Evolutionary conservation across 768 basidiomycete genomes (phyloP).

Genomic region (Crucibulum laeve): DNA sequence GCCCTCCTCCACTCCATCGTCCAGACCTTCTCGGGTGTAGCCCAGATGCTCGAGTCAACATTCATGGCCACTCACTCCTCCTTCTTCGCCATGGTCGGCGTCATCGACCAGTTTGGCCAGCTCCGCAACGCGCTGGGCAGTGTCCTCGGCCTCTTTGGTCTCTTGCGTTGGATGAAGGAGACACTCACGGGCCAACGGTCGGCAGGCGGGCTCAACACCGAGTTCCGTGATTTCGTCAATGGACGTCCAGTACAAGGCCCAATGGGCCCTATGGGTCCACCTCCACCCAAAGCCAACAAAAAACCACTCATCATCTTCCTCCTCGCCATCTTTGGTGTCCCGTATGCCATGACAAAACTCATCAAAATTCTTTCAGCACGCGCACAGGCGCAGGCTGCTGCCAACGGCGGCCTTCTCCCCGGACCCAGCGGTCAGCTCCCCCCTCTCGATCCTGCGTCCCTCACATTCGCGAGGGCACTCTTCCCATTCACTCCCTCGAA

Average conservation of each 20-base stretch:
- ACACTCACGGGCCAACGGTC: slow-evolving; percentile 40
- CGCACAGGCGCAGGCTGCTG: slow-evolving; percentile 41
- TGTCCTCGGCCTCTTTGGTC: slow-evolving; percentile 87
- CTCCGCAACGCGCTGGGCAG: slow-evolving; percentile 91
- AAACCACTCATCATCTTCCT: slow-evolving; percentile 94
- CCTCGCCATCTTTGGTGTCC: slow-evolving; percentile 88
- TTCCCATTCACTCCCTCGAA: slow-evolving; percentile 75
- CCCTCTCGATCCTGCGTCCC: slow-evolving; percentile 71
- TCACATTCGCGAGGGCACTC: slow-evolving; percentile 80
- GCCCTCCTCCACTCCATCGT: slow-evolving; percentile 88
- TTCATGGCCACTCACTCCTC: slow-evolving; percentile 91
- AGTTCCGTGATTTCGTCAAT: slow-evolving; percentile 75
- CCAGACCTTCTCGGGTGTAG: slow-evolving; percentile 83
- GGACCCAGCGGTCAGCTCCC: slow-evolving; percentile 33
- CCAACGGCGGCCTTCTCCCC: slow-evolving; percentile 31
- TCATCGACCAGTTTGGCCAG: slow-evolving; percentile 91
- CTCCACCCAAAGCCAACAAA: slow-evolving; percentile 63
- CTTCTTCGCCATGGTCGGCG: slow-evolving; percentile 95
- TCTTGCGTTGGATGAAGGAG: slow-evolving; percentile 81
- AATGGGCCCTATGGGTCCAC: slow-evolving; percentile 24
- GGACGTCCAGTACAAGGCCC: slow-evolving; percentile 57
- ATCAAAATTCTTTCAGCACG: slow-evolving; percentile 73
- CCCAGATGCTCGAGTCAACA: slow-evolving; percentile 91
- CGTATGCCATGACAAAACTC: slow-evolving; percentile 89
- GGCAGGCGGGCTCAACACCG: slow-evolving; percentile 42